Conservation (phyloP, 352 stramenopile genomes). For the Phytophthora foliorum region DNA sequence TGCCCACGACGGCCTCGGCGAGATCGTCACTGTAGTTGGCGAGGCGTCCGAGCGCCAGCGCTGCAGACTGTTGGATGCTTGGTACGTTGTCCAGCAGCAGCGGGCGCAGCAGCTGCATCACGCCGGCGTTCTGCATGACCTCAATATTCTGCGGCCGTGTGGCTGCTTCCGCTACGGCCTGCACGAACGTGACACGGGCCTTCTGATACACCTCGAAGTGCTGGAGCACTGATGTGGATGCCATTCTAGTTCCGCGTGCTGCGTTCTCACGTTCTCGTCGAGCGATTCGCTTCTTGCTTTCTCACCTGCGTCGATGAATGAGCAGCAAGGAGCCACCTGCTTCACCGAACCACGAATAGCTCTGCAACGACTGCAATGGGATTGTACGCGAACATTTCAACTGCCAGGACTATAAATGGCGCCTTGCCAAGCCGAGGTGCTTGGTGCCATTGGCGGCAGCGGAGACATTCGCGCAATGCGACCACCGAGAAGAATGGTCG, state of each 20-base stretch:
- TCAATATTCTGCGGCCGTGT: conserved; percentile 97
- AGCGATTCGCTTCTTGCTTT: too few relatives aligned
- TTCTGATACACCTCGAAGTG: conserved; percentile 98
- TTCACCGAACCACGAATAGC: conserved; percentile 29
- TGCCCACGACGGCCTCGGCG: conserved; percentile 94
- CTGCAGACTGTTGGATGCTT: conserved; percentile 96
- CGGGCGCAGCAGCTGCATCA: conserved; percentile 95
- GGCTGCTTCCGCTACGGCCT: conserved; percentile 94
- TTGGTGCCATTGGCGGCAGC: too few relatives aligned
- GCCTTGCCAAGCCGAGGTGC: too few relatives aligned
- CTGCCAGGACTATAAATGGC: conserved; percentile 9
- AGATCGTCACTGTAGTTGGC: conserved; percentile 97
- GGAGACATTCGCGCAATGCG: too few relatives aligned
- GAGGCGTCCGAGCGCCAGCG: conserved; percentile 92
- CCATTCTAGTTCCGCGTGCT: conserved; percentile 47
- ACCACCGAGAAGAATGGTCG: too few relatives aligned
- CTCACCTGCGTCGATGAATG: conserved; percentile 12
- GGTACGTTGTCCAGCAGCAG: conserved; percentile 96
- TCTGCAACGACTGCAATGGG: conserved; percentile 32
- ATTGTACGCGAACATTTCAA: conserved; percentile 8
- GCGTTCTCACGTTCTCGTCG: neutral
- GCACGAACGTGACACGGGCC: conserved; percentile 95
- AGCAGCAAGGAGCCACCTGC: conserved; percentile 4
- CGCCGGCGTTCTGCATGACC: conserved; percentile 96
- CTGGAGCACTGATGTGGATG: conserved; percentile 92